A percentile compares a stretch with the other conserved stretches of the same genome.
phyloP scores from a whole-genome alignment of 805 yeast species.

The Saccharomyces kudriavzevii region DNA sequence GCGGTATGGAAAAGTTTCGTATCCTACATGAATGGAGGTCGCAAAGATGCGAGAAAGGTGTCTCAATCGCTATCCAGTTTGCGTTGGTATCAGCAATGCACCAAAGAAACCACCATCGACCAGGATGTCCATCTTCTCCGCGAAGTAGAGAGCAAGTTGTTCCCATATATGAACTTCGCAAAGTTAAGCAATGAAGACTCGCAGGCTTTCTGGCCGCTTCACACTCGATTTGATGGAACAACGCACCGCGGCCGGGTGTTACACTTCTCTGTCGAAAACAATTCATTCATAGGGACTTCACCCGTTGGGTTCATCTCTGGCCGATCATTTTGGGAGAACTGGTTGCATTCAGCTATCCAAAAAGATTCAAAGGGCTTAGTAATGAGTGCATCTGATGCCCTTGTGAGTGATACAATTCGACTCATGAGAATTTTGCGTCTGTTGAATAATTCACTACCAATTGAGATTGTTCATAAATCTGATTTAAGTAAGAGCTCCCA shows the following conservation, averaged over 20 bases:
- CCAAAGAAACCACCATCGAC: not conserved
- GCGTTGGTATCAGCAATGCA: not conserved
- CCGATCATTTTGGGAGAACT: not conserved
- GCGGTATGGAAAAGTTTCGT: not conserved
- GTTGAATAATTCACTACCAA: constrained; percentile 11
- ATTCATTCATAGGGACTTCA: not conserved
- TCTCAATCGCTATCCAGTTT: not conserved
- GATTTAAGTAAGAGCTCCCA: constrained; percentile 8
- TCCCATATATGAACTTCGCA: not conserved
- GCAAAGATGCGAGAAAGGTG: not conserved
- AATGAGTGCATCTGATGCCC: not conserved
- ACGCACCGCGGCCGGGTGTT: not conserved
- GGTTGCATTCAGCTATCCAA: not conserved
- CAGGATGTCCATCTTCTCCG: not conserved
- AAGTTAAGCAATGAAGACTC: not conserved
- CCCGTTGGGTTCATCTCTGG: not conserved
- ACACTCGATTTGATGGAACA: not conserved
- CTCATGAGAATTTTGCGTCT: constrained; percentile 11
- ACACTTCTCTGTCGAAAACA: not conserved
- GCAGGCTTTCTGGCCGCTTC: not conserved
- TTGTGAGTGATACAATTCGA: not conserved
- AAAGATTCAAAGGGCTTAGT: not conserved
- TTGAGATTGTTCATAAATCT: constrained; percentile 17
- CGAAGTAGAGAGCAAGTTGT: not conserved
- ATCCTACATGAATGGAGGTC: not conserved